Conservation (phyloP, 2,329 filamentous ascomycete species). For the Raffaelea deltoideospora region DNA sequence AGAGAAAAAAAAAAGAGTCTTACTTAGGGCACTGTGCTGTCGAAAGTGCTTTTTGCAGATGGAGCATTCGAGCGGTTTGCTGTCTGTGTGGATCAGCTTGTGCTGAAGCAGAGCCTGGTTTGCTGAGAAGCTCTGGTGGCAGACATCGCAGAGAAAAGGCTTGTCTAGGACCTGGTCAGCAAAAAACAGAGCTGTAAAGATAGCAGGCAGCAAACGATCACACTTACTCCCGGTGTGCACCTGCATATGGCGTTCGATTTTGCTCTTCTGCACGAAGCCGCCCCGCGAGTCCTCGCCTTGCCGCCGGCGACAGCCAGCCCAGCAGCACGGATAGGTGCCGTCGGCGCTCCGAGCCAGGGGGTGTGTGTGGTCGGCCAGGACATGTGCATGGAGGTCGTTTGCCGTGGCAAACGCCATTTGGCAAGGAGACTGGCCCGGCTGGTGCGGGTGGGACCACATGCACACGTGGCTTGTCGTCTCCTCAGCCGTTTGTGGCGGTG, state of each 20-base stretch:
- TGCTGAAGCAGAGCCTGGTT: slow-evolving; percentile 55
- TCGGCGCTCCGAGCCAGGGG: slow-evolving; percentile 24
- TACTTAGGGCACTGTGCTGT: slow-evolving; percentile 52
- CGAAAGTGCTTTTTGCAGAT: slow-evolving; percentile 46
- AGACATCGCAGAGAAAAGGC: slow-evolving; percentile 39
- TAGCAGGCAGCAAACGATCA: too few relatives aligned
- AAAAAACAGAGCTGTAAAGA: background rate
- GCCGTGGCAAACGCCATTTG: slow-evolving; percentile 23
- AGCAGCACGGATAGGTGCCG: slow-evolving; percentile 36
- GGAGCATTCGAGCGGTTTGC: slow-evolving; percentile 45
- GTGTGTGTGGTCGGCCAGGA: slow-evolving; percentile 33
- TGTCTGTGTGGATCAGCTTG: slow-evolving; percentile 49
- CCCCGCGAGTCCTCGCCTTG: slow-evolving; percentile 21
- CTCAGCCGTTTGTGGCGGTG: too few relatives aligned
- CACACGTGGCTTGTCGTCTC: slow-evolving; percentile 9
- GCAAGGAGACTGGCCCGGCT: slow-evolving; percentile 11
- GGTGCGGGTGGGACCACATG: slow-evolving; percentile 15
- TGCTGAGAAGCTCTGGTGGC: slow-evolving; percentile 44
- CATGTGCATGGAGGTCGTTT: slow-evolving; percentile 39
- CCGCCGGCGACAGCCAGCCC: slow-evolving; percentile 39
- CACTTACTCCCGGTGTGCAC: slow-evolving; percentile 48
- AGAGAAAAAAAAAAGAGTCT: slow-evolving; percentile 12
- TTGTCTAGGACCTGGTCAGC: slow-evolving; percentile 29
- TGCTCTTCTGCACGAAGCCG: slow-evolving; percentile 44
- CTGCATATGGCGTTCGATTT: slow-evolving; percentile 49